These are phyloP conservation scores for Macrotyloma uniflorum DNA, from an alignment of 306 rosid genomes.

Conservation along the genomic window DNA sequence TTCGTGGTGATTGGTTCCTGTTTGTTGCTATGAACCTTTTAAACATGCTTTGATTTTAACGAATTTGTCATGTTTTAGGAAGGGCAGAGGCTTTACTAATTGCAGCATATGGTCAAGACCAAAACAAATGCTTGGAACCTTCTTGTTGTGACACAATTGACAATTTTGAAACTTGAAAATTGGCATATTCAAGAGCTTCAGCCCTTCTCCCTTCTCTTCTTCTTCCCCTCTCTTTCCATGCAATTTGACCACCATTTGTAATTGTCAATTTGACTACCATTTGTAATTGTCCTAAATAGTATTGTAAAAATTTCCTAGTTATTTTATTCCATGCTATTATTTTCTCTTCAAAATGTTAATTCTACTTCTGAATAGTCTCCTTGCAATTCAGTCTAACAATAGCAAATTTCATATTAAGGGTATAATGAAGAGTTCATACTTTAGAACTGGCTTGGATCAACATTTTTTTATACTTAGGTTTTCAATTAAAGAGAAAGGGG, in stretches of 20 bases:
- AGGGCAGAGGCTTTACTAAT: constrained; percentile 96
- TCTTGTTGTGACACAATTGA: constrained; percentile 39
- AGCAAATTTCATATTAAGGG: background rate
- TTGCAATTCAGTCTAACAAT: background rate
- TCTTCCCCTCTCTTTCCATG: background rate
- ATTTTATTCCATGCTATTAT: background rate
- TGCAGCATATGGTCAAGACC: constrained; percentile 86
- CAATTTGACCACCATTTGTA: constrained; percentile 21
- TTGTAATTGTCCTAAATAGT: constrained; percentile 6
- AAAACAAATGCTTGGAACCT: constrained; percentile 45
- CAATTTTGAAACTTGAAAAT: constrained; percentile 40
- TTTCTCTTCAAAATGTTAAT: background rate
- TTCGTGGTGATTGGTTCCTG: constrained; percentile 20
- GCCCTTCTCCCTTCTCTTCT: background rate
- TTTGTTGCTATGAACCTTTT: background rate
- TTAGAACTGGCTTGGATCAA: background rate
- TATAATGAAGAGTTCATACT: background rate
- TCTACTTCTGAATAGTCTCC: background rate
- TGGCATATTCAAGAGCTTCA: constrained; percentile 4
- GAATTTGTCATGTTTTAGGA: constrained; percentile 54
- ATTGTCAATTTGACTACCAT: constrained; percentile 30
- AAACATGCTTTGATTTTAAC: background rate
- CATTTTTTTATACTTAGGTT: background rate
- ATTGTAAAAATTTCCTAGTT: background rate
- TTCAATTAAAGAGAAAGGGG: background rate